These are phyloP conservation scores for Diaporthe aspalathi DNA, from an alignment of 2,329 filamentous ascomycete species.

Conservation along the genomic window DNA sequence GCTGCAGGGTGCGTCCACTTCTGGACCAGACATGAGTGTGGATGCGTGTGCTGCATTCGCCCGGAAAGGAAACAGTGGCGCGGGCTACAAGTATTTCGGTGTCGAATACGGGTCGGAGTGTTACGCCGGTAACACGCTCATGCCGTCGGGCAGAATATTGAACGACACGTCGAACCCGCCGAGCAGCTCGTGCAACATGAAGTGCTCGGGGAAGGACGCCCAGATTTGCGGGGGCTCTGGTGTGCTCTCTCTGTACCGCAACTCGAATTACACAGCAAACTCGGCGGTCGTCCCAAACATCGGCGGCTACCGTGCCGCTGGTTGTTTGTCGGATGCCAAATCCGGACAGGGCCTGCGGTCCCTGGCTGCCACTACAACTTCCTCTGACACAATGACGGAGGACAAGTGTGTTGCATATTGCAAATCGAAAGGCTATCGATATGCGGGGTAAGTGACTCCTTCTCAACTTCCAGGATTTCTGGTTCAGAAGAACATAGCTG, in stretches of 20 bases:
- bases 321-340: not conserved
- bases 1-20: not conserved
- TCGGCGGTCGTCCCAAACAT: not conserved
- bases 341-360: not conserved
- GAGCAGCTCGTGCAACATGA: conserved; percentile 38
- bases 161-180: conserved; percentile 1
- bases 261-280: conserved; percentile 16
- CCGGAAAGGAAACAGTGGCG: conserved; percentile 6
- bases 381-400: not conserved
- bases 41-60: not conserved
- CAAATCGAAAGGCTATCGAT: not conserved
- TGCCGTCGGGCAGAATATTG: not conserved
- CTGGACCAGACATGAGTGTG: not conserved
- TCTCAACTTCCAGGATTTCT: not conserved
- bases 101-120: conserved; percentile 5
- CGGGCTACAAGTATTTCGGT: conserved; percentile 13
- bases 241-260: conserved; percentile 39
- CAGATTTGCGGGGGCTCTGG: conserved; percentile 41
- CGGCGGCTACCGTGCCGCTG: not conserved
- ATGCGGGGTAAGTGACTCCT: conserved; percentile 1
- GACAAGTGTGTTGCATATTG: not conserved
- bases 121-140: conserved; percentile 8
- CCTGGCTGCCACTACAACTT: not conserved
- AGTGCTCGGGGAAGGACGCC: conserved; percentile 39
- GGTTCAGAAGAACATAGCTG: not conserved